Percentiles rank a stretch among this genome's conserved stretches.
These are phyloP conservation scores for Metschnikowia anglica DNA, from an alignment of 805 yeast genomes.

Conservation along the genomic window DNA sequence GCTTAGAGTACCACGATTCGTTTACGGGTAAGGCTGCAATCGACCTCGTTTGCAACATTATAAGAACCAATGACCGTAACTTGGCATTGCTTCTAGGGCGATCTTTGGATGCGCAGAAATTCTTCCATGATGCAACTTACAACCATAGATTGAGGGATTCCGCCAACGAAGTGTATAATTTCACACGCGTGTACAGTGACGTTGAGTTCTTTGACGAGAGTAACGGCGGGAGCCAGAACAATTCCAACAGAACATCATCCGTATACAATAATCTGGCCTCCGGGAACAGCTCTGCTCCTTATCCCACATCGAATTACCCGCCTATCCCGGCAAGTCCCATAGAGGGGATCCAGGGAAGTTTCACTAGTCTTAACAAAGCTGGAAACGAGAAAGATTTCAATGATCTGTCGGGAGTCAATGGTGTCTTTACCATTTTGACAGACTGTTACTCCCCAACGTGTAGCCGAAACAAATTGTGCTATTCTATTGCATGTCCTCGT, in stretches of 20 bases:
- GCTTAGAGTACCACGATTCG: conserved; percentile 86
- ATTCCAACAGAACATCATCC: conserved; percentile 34
- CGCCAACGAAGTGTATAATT: conserved; percentile 81
- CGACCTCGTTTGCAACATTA: conserved; percentile 80
- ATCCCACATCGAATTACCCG: conserved; percentile 21
- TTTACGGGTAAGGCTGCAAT: conserved; percentile 95
- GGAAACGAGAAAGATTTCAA: conserved; percentile 18
- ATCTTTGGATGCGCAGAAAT: conserved; percentile 88
- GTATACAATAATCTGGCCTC: conserved; percentile 18
- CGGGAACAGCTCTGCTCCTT: conserved; percentile 22
- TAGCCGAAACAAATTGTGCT: conserved; percentile 81
- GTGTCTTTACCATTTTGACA: conserved; percentile 88
- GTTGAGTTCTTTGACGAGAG: conserved; percentile 41
- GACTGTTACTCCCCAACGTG: conserved; percentile 98
- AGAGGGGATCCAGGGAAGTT: conserved; percentile 17
- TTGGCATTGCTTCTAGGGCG: conserved; percentile 86
- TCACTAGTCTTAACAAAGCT: conserved; percentile 18
- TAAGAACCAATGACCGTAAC: conserved; percentile 87
- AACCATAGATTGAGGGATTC: conserved; percentile 92
- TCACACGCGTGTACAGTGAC: conserved; percentile 55
- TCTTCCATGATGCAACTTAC: conserved; percentile 93
- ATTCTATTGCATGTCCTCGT: conserved; percentile 94
- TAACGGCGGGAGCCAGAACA: conserved; percentile 15
- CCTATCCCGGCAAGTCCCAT: conserved; percentile 20
- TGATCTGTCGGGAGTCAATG: conserved; percentile 57